Percentiles rank a stretch among this genome's conserved stretches.
phyloP scores from a whole-genome alignment of 2,329 filamentous ascomycete genomes.

The Aspergillus terreus region DNA sequence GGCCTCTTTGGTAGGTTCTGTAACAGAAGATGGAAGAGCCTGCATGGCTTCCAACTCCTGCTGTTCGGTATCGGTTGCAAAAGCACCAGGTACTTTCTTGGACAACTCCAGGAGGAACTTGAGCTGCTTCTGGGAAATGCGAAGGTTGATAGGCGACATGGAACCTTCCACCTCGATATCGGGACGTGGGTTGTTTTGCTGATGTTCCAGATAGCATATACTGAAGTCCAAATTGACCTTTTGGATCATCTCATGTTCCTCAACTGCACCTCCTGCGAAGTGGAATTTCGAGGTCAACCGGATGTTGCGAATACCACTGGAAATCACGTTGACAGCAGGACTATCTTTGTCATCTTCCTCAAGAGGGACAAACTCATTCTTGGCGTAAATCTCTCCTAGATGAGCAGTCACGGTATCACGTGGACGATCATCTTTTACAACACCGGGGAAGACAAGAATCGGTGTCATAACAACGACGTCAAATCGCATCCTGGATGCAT shows the following conservation, averaged over 20 bases:
- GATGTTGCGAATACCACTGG: constrained; percentile 87
- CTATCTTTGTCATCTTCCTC: constrained; percentile 74
- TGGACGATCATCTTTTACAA: constrained; percentile 65
- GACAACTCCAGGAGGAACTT: constrained; percentile 86
- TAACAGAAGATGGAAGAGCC: constrained; percentile 61
- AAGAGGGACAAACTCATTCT: constrained; percentile 84
- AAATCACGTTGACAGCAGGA: constrained; percentile 81
- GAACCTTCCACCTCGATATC: constrained; percentile 87
- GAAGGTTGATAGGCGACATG: constrained; percentile 90
- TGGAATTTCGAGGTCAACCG: constrained; percentile 85
- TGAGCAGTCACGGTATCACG: constrained; percentile 88
- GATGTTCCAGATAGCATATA: constrained; percentile 87
- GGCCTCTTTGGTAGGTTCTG: constrained; percentile 47
- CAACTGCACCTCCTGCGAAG: constrained; percentile 66
- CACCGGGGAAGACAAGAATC: constrained; percentile 88
- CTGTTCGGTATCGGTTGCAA: constrained; percentile 69
- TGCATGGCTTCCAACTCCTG: constrained; percentile 70
- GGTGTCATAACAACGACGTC: constrained; percentile 92
- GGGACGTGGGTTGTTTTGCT: constrained; percentile 69
- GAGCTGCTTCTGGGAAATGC: constrained; percentile 84
- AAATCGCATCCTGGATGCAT: constrained; percentile 84
- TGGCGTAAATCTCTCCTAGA: constrained; percentile 93
- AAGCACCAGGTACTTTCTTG: constrained; percentile 80
- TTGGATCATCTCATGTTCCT: constrained; percentile 94
- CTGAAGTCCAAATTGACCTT: constrained; percentile 93